A percentile compares a stretch with the other conserved stretches of the same genome.
Evolutionary conservation across 345 rosid genomes (phyloP).

Genomic region (Gossypium longicalyx): DNA sequence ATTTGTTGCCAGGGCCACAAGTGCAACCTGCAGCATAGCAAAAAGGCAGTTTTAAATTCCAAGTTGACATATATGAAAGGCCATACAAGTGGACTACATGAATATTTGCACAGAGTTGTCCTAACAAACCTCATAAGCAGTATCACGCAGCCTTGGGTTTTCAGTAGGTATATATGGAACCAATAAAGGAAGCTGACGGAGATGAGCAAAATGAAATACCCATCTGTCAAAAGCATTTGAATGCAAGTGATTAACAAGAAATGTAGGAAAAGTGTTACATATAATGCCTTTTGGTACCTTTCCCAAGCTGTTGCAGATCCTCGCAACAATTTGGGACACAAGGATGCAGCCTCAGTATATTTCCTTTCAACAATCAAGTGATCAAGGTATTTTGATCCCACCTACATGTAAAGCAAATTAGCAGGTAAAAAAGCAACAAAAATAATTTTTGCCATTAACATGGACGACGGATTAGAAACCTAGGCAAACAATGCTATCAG

Average conservation of each 20-base stretch:
- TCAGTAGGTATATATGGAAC: conserved; percentile 92
- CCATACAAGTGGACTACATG: background rate
- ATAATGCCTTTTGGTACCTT: conserved; percentile 47
- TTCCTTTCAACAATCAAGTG: conserved; percentile 96
- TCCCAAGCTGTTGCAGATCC: conserved; percentile 99
- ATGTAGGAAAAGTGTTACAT: background rate
- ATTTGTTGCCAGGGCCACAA: conserved; percentile 95
- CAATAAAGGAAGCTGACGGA: conserved; percentile 91
- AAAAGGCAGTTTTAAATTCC: conserved; percentile 14
- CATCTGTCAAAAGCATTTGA: conserved; percentile 55
- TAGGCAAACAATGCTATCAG: background rate
- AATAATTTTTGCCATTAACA: background rate
- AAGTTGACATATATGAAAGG: conserved; percentile 15
- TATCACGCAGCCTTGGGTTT: conserved; percentile 88
- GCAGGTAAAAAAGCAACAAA: conserved; percentile 1
- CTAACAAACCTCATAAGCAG: conserved; percentile 83
- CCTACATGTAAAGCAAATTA: conserved; percentile 39
- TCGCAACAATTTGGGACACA: conserved; percentile 87
- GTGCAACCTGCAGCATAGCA: conserved; percentile 65
- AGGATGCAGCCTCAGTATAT: conserved; percentile 93
- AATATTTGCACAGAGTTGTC: background rate
- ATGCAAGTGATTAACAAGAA: conserved; percentile 13
- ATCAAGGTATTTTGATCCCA: conserved; percentile 96
- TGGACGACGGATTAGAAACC: conserved; percentile 1
- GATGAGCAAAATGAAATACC: conserved; percentile 99